Conservation (phyloP, 345 rosid genomes). For the Gossypium rotundifolium region DNA sequence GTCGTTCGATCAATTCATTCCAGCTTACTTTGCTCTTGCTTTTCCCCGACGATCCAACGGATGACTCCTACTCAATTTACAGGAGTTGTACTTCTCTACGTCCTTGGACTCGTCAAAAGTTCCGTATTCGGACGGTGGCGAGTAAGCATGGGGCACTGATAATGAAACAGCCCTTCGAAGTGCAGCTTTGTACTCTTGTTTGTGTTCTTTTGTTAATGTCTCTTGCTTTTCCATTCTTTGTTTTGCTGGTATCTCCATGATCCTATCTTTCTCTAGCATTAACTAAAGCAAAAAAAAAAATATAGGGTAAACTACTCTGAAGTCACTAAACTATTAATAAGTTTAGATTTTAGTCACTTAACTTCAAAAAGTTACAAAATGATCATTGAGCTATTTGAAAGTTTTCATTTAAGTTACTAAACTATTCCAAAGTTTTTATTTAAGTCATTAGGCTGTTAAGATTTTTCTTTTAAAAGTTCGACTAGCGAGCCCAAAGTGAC, state of each 20-base stretch:
- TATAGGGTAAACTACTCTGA: too few species aligned
- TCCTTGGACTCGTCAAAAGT: constrained; percentile 60
- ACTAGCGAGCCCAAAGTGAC: too few species aligned
- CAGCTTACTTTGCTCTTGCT: constrained; percentile 45
- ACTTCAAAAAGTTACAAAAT: too few species aligned
- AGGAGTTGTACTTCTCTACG: constrained; percentile 26
- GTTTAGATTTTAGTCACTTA: too few species aligned
- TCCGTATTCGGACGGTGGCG: constrained; percentile 61
- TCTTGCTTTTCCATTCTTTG: constrained; percentile 90
- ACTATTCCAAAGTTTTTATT: too few species aligned
- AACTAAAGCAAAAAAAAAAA: constrained; percentile 27
- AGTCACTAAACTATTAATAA: too few species aligned
- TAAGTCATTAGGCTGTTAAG: too few species aligned
- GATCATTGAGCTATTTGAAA: too few species aligned
- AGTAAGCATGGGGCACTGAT: constrained; percentile 65
- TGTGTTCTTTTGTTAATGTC: constrained; percentile 62
- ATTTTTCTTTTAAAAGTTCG: too few species aligned
- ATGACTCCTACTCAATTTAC: constrained; percentile 32
- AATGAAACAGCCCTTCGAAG: constrained; percentile 72
- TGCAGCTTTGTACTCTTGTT: constrained; percentile 73
- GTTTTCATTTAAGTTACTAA: too few species aligned
- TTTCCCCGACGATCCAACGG: constrained; percentile 25
- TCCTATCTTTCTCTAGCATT: constrained; percentile 65
- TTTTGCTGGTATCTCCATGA: constrained; percentile 62
- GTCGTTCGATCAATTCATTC: constrained; percentile 67